phyloP scores from a whole-genome alignment of 768 basidiomycete species.

The Boletellus emodensis region DNA sequence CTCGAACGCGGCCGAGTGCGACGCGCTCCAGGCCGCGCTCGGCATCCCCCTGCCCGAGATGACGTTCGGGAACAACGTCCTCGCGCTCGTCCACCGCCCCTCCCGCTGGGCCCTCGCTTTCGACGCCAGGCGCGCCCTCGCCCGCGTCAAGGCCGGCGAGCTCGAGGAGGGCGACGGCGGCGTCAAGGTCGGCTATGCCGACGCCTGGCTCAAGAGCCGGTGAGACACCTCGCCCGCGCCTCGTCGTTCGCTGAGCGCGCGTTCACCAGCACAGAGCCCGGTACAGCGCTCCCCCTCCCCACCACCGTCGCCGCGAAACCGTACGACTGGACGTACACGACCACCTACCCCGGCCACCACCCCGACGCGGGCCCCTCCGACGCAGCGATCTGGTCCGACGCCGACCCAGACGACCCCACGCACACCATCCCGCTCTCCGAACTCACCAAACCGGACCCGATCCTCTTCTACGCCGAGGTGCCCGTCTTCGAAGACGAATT shows the following conservation, averaged over 20 bases:
- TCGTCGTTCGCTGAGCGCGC: slow-evolving; percentile 21
- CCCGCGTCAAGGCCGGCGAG: slow-evolving; percentile 69
- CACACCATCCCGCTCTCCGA: slow-evolving; percentile 81
- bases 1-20: slow-evolving; percentile 71
- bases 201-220: slow-evolving; percentile 91
- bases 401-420: slow-evolving; percentile 50
- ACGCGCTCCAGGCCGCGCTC: slow-evolving; percentile 58
- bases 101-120: slow-evolving; percentile 67
- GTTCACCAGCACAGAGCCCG: slow-evolving; percentile 60
- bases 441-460: slow-evolving; percentile 87
- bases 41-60: slow-evolving; percentile 92
- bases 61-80: slow-evolving; percentile 85
- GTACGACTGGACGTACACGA: slow-evolving; percentile 99
- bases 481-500: slow-evolving; percentile 95
- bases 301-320: slow-evolving; percentile 73
- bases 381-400: slow-evolving; percentile 44
- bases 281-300: slow-evolving; percentile 63
- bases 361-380: slow-evolving; percentile 11
- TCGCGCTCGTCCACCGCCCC: slow-evolving; percentile 62
- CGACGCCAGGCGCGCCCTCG: slow-evolving; percentile 62
- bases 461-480: slow-evolving; percentile 96
- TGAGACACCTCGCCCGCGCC: slow-evolving; percentile 28
- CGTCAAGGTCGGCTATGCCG: slow-evolving; percentile 92
- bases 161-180: slow-evolving; percentile 81
- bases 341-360: slow-evolving; percentile 70